These are phyloP conservation scores for Hirsutella thompsonii DNA, from an alignment of 2,329 filamentous ascomycete species.

Conservation along the genomic window DNA sequence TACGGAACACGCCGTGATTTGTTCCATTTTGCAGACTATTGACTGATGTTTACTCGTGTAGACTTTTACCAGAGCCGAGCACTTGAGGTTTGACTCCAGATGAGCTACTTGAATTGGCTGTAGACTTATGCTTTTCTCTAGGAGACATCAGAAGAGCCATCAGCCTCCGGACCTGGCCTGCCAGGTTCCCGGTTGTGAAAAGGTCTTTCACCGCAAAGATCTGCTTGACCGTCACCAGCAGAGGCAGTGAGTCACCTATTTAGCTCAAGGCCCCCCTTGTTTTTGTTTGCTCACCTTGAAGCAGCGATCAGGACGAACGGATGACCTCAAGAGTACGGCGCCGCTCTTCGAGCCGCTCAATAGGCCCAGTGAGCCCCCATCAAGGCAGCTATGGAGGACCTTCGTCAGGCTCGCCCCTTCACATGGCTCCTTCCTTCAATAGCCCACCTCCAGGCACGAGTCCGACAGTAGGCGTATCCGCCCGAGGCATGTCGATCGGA, in stretches of 20 bases:
- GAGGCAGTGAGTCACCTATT: slow-evolving; percentile 17
- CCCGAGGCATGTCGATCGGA: slow-evolving; percentile 5
- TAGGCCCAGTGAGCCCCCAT: slow-evolving; percentile 8
- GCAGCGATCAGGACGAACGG: slow-evolving; percentile 5
- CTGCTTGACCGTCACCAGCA: slow-evolving; percentile 43
- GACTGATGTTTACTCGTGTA: slow-evolving; percentile 12
- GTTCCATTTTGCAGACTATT: background rate
- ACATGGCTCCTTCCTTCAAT: slow-evolving; percentile 9
- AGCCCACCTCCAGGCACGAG: slow-evolving; percentile 4
- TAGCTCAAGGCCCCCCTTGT: background rate
- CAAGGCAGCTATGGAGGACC: slow-evolving; percentile 6
- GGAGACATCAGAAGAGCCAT: slow-evolving; percentile 49
- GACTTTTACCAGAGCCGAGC: slow-evolving; percentile 51
- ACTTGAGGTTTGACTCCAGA: slow-evolving; percentile 35
- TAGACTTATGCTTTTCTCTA: slow-evolving; percentile 18
- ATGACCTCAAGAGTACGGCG: slow-evolving; percentile 1
- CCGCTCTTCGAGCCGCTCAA: slow-evolving; percentile 5
- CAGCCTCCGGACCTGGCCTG: slow-evolving; percentile 39
- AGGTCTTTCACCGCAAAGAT: slow-evolving; percentile 45
- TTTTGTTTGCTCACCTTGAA: background rate
- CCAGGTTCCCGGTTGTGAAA: slow-evolving; percentile 38
- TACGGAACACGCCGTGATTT: slow-evolving; percentile 12
- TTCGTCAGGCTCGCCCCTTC: slow-evolving; percentile 7
- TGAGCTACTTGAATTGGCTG: background rate
- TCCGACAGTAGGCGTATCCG: slow-evolving; percentile 3